These are phyloP conservation scores for barrel medic (Medicago truncatula) DNA, from an alignment of 306 rosid genomes.

Conservation along the genomic window DNA sequence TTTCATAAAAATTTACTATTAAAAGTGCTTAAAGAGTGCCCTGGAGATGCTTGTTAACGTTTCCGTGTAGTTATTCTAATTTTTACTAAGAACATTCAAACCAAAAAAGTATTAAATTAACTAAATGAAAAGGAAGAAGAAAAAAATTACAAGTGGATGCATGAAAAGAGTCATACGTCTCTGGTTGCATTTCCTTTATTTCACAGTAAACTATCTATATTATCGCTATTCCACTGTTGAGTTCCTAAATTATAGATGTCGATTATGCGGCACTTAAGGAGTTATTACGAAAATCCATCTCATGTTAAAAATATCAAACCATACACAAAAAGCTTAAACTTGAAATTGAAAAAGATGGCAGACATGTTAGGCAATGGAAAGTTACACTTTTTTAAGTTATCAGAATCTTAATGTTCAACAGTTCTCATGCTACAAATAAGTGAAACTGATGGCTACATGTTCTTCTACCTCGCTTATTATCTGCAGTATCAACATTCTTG, in stretches of 20 bases:
- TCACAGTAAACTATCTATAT: not conserved
- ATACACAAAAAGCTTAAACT: not conserved
- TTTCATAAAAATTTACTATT: no score
- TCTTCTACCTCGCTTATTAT: conserved; percentile 21
- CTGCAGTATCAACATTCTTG: conserved; percentile 34
- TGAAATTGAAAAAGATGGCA: not conserved
- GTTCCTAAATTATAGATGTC: not conserved
- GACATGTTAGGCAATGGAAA: not conserved
- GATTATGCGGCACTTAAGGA: not conserved
- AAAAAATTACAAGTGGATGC: not conserved
- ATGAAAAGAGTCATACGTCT: not conserved
- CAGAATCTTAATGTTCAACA: not conserved
- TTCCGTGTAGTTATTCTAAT: no score
- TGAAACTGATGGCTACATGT: conserved; percentile 18
- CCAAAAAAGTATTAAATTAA: no score
- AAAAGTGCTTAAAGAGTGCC: no score
- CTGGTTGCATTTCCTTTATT: not conserved
- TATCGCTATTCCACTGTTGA: not conserved
- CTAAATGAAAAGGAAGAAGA: no score
- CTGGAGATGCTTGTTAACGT: no score
- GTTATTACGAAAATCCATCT: not conserved
- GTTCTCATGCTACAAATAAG: conserved; percentile 34
- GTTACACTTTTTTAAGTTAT: not conserved
- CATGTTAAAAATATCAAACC: not conserved
- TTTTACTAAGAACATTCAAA: no score